A percentile compares a stretch with the other conserved stretches of the same genome.
Conservation (phyloP, 2,329 filamentous ascomycete species). For the Moelleriella libera region DNA sequence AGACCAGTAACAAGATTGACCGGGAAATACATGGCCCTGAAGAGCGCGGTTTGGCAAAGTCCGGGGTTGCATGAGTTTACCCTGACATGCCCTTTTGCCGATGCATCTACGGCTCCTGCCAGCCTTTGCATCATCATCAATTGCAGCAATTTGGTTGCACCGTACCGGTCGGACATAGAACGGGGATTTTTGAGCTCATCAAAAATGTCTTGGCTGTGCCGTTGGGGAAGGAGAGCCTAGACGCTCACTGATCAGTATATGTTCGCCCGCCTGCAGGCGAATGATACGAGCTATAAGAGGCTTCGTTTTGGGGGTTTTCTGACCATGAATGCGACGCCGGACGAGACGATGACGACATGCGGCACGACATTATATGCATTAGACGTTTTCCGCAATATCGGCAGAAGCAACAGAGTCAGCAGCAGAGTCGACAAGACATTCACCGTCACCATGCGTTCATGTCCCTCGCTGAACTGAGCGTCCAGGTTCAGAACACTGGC, state of each 20-base stretch:
- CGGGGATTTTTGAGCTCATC: conserved; percentile 14
- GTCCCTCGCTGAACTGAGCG: conserved; percentile 18
- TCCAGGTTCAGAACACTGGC: conserved; percentile 13
- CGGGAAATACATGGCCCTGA: conserved; percentile 16
- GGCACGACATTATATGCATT: conserved; percentile 17
- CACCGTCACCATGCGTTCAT: conserved; percentile 27
- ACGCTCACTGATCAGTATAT: neutral
- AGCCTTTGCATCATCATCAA: conserved; percentile 16
- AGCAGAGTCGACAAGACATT: conserved; percentile 33
- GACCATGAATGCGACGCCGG: conserved; percentile 14
- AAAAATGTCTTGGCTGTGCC: conserved; percentile 15
- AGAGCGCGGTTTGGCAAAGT: conserved; percentile 25
- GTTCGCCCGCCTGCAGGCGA: too few species aligned
- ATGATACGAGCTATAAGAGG: too few species aligned
- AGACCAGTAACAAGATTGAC: conserved; percentile 9
- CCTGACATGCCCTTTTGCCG: conserved; percentile 17
- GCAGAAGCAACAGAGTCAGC: conserved; percentile 27
- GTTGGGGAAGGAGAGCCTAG: conserved; percentile 8
- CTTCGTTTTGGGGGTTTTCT: neutral
- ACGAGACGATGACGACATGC: conserved; percentile 23
- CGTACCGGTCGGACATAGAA: conserved; percentile 12
- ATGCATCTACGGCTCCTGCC: conserved; percentile 15
- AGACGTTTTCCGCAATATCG: conserved; percentile 22
- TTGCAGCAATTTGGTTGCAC: conserved; percentile 16
- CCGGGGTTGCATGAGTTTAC: conserved; percentile 26